Evolutionary conservation across 192 early-diverging fungal genomes (phyloP).

Genomic region (Umbelopsis sp.): DNA sequence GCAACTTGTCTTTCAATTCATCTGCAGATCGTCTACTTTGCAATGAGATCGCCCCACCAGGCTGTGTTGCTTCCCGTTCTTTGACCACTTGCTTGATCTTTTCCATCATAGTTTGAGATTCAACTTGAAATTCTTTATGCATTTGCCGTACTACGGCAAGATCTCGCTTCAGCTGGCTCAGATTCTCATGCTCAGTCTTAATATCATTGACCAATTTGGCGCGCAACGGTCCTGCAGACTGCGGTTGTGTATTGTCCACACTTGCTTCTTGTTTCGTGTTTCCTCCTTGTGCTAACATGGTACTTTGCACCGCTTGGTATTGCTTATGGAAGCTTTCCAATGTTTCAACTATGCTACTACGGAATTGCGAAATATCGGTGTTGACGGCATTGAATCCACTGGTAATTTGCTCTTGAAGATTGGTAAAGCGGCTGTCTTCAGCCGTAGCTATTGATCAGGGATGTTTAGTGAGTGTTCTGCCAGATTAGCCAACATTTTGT

Average conservation of each 20-base stretch:
- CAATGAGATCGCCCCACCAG: constrained; percentile 18
- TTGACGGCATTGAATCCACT: constrained; percentile 21
- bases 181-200: constrained; percentile 45
- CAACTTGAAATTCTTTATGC: constrained; percentile 52
- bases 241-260: background rate
- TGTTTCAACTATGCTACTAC: background rate
- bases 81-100: constrained; percentile 24
- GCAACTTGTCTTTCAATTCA: constrained; percentile 51
- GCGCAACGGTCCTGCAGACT: background rate
- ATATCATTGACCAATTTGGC: constrained; percentile 22
- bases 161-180: constrained; percentile 47
- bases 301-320: background rate
- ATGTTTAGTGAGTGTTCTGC: background rate
- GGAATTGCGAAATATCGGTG: constrained; percentile 13
- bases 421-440: background rate
- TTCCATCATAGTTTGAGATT: constrained; percentile 27
- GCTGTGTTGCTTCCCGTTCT: background rate
- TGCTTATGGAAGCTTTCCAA: background rate
- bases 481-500: background rate
- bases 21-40: constrained; percentile 42
- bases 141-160: constrained; percentile 50
- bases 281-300: background rate
- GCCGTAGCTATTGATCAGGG: background rate
- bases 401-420: constrained; percentile 16
- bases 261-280: background rate